Conservation (phyloP, 208 protist genomes). For the Leptomonas pyrrhocoris region DNA sequence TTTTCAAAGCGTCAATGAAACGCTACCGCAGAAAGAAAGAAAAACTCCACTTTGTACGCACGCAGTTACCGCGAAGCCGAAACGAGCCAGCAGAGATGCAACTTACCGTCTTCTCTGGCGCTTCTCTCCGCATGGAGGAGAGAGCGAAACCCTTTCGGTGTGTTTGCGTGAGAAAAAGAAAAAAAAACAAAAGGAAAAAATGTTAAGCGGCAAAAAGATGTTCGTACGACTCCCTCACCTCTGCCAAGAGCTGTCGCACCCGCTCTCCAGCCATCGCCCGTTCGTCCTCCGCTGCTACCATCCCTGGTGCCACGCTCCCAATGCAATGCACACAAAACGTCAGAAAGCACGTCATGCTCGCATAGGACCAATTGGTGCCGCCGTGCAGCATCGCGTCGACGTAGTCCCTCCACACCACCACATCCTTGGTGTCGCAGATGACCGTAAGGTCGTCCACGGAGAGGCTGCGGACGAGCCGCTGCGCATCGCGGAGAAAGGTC, state of each 20-base stretch:
- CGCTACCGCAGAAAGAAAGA: no score
- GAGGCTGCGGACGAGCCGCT: conserved; percentile 36
- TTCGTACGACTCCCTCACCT: neutral
- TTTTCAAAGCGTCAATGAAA: no score
- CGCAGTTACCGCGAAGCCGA: no score
- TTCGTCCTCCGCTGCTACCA: conserved; percentile 4
- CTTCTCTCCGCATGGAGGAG: no score
- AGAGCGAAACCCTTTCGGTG: no score
- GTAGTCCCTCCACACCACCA: conserved; percentile 38
- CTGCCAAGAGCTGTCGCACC: neutral
- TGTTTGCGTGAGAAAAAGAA: neutral
- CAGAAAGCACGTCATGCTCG: conserved; percentile 53
- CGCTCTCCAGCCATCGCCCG: neutral
- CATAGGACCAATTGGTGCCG: conserved; percentile 74
- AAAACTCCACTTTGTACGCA: no score
- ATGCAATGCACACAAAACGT: conserved; percentile 23
- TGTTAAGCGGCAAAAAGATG: neutral
- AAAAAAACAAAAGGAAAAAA: neutral
- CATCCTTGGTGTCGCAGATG: conserved; percentile 47
- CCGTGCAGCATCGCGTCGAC: conserved; percentile 60
- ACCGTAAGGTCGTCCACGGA: conserved; percentile 42
- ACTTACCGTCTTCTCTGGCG: no score
- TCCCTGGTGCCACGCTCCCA: neutral
- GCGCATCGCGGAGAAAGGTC: conserved; percentile 55
- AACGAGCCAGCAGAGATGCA: no score